Base-by-base conservation (phyloP, 2,329 filamentous ascomycete genomes). In the Orbilia oligospora region DNA sequence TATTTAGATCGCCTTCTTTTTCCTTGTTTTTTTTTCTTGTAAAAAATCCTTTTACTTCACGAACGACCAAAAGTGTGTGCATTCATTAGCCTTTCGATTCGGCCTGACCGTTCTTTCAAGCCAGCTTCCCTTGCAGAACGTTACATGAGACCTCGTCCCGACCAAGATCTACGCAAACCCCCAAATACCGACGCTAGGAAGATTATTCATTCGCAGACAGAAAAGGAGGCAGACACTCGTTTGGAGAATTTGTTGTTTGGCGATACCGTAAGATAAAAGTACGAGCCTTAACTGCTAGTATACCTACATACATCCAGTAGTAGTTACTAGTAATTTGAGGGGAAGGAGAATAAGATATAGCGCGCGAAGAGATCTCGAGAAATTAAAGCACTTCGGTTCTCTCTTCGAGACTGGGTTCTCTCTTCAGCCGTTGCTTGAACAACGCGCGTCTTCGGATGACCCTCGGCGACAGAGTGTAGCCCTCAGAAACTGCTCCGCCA, bases 51-150 rank as follows among this genome's bases (percentile, higher is more conserved):
- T 22, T 51, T 48, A 38, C 22, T 55, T 70, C 51, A 36, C 41
- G 48, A 67, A 71, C 55, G 49, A 51, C 38, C 48, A 64, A 56
- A 24, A 51, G 48, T 24, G 38, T 18, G 65, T 65, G 46, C 58
- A 30, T 64, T 64, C 58, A 48, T 64, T 64, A 64, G 49, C 33
- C 8, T 38, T 41, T 58, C 24, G 24, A 33, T 48, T 58, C 72
- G 72, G 71, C 65, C 20, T 76, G 36, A 69, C 65, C 71, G 71
- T 76, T 48, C 61, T 65, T 73, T 66, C 70, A 22, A 67, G 55
- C 72, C 72, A 76, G 72, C 72, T 76, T 69, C 72, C 71, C 72
- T 65, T 69, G 72, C 72, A 70, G 72, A 70, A 70, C 72, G 72
- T 76, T 76, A 76, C 72, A 76, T 76, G 71, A 76, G 56, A 66